A percentile compares a stretch with the other conserved stretches of the same genome.
phyloP scores from a whole-genome alignment of 148 eudicot species.

The Salicornia ramosissima region DNA sequence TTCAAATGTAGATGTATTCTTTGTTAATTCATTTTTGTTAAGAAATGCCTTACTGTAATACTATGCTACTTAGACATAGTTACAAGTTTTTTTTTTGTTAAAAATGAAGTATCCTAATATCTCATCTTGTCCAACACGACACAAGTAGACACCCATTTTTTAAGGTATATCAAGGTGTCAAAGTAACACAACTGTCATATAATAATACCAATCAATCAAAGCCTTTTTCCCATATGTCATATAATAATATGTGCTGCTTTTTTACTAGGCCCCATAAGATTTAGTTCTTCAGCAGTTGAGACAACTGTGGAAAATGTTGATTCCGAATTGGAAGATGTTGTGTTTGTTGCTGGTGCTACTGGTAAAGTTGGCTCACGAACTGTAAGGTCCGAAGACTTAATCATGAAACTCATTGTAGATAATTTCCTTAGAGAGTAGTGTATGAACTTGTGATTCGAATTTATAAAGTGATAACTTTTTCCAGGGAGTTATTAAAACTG shows the following conservation, averaged over 20 bases:
- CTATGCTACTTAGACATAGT: no score
- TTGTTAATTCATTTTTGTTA: no score
- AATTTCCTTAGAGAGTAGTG: background rate
- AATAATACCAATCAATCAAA: no score
- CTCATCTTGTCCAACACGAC: no score
- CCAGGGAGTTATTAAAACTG: slow-evolving; percentile 86
- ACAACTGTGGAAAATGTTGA: slow-evolving; percentile 29
- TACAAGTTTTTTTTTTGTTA: no score
- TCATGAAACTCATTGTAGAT: background rate
- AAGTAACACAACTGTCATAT: no score
- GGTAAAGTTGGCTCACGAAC: slow-evolving; percentile 95
- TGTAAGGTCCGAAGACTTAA: slow-evolving; percentile 48
- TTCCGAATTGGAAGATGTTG: slow-evolving; percentile 47
- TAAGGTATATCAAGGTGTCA: no score
- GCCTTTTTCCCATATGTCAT: no score
- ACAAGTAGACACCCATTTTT: no score
- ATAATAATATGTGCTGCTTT: background rate
- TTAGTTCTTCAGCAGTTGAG: slow-evolving; percentile 36
- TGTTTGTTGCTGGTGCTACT: slow-evolving; percentile 95
- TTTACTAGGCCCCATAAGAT: slow-evolving; percentile 37
- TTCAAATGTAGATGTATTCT: no score
- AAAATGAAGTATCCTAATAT: no score
- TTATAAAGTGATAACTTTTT: slow-evolving; percentile 13
- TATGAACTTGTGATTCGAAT: slow-evolving; percentile 10
- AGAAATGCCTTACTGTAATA: no score